Percentiles rank a stretch among this genome's conserved stretches.
These are phyloP conservation scores for Macadamia tetraphylla DNA, from an alignment of 164 flowering plant genomes.

Conservation along the genomic window DNA sequence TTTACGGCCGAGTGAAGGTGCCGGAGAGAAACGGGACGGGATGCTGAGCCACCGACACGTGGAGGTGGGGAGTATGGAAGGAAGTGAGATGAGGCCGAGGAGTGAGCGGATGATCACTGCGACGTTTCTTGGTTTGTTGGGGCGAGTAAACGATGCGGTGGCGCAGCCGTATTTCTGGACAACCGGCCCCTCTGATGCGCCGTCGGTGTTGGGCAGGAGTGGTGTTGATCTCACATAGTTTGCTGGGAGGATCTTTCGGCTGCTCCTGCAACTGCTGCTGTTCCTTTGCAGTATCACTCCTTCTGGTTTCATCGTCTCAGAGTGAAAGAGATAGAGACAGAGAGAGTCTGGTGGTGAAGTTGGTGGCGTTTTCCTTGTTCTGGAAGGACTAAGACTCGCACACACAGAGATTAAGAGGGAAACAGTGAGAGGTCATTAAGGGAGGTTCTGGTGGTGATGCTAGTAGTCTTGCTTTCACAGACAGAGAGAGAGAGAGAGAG, in stretches of 20 bases:
- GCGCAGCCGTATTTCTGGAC: not conserved
- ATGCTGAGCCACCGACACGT: constrained; percentile 43
- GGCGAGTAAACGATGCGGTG: not conserved
- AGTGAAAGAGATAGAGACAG: not conserved
- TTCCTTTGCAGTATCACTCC: constrained; percentile 10
- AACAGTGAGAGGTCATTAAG: no score
- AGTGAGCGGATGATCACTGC: constrained; percentile 36
- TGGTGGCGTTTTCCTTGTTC: no score
- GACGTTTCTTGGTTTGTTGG: constrained; percentile 2
- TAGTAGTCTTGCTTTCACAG: not conserved
- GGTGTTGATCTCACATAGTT: constrained; percentile 25
- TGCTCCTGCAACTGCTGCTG: constrained; percentile 30
- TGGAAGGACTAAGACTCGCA: not conserved
- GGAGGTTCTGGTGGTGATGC: not conserved
- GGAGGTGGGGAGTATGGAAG: constrained; percentile 35
- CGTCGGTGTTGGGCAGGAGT: constrained; percentile 9
- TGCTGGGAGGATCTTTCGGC: constrained; percentile 36
- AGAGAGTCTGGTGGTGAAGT: no score
- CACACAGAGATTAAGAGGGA: not conserved
- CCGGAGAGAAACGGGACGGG: constrained; percentile 26
- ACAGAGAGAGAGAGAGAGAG: no score
- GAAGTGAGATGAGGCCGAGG: constrained; percentile 21
- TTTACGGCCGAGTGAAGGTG: constrained; percentile 52
- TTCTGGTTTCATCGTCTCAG: constrained; percentile 3
- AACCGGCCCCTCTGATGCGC: constrained; percentile 20